Evolutionary conservation across 75 land plant species (phyloP), one percentile per base, ranked within the genome.

Genomic region (Cupressus sempervirens): DNA sequence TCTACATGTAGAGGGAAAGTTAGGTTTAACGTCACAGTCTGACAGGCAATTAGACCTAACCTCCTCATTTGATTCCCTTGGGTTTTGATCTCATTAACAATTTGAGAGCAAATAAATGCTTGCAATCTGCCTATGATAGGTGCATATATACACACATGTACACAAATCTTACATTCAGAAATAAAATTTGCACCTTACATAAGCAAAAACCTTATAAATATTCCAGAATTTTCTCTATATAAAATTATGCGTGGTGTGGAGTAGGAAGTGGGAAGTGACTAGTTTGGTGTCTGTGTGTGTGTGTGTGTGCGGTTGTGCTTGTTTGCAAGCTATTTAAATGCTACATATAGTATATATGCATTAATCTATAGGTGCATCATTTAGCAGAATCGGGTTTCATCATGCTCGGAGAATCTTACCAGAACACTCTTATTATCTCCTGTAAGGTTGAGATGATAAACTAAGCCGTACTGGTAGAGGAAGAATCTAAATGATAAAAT

Each of bases 401-500:
- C 26, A 43, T 8, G 70, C 10, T 43, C n/a, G n/a, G 46, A n/a
- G 46, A 16, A 67, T 79, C 84, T 82, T 90, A 96, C 95, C 90
- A 87, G 82, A 73, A 92, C 74, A 84, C 89, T 90, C 84, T 84
- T 86, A 6, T 87, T 86, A 0, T 81, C 43, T 41, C 75, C 72
- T 20, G 92, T 86, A 38, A 94, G 86, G 72, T 88, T 86, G 83
- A 94, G 90, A 86, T 93, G 95, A 90, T 94, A 94, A 52, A 97
- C 96, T 62, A 93, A 87, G 34, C 94, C 94, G 88, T 92, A 93
- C 81, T 93, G 94, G 87, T 90, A 93, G 36, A 93, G 85, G 40
- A 97, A 93, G 88, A 97, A 97, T 15, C 99, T 87, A 16, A 94
- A 54, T 15, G 98, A 80, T 36, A 97, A 87, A 9, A 96, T 7